Percentiles rank a stretch among this genome's conserved stretches.
phyloP scores from a whole-genome alignment of 1,284 basidiomycete genomes.

The Somion occarium region DNA sequence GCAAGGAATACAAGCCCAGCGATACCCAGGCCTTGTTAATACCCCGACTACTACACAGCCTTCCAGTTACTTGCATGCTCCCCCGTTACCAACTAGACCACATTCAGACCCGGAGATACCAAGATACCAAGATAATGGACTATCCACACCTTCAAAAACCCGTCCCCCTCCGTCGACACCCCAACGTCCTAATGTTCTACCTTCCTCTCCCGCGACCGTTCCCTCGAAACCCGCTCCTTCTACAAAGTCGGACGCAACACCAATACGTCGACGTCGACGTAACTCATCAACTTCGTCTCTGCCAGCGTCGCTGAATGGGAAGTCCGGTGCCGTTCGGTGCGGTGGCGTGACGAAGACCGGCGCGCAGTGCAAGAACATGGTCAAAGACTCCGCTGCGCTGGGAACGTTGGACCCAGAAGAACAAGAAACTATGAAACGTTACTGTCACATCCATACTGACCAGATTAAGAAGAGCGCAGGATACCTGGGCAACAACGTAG shows the following conservation, averaged over 20 bases:
- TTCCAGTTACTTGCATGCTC: conserved; percentile 3
- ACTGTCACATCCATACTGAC: conserved; percentile 65
- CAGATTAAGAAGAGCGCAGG: conserved; percentile 49
- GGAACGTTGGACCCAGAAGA: conserved; percentile 32
- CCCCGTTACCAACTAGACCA: conserved; percentile 11
- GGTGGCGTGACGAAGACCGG: conserved; percentile 61
- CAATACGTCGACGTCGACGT: background rate
- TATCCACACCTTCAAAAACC: conserved; percentile 1
- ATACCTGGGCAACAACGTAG: conserved; percentile 43
- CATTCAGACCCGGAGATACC: conserved; percentile 11
- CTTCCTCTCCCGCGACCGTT: conserved; percentile 4
- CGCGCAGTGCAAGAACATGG: conserved; percentile 55
- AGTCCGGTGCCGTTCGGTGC: conserved; percentile 42
- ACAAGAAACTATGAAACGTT: conserved; percentile 41
- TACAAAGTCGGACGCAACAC: background rate
- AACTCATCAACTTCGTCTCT: conserved; percentile 22
- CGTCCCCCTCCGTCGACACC: conserved; percentile 5
- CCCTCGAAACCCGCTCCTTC: background rate
- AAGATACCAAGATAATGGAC: background rate
- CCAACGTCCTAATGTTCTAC: background rate
- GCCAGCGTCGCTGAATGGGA: conserved; percentile 14
- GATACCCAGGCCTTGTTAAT: conserved; percentile 2
- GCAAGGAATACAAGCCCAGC: background rate
- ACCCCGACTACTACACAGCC: conserved; percentile 10
- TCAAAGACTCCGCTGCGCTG: conserved; percentile 46